Evolutionary conservation across 2,329 filamentous ascomycete genomes (phyloP).

Genomic region (Paraphoma chrysanthemicola): DNA sequence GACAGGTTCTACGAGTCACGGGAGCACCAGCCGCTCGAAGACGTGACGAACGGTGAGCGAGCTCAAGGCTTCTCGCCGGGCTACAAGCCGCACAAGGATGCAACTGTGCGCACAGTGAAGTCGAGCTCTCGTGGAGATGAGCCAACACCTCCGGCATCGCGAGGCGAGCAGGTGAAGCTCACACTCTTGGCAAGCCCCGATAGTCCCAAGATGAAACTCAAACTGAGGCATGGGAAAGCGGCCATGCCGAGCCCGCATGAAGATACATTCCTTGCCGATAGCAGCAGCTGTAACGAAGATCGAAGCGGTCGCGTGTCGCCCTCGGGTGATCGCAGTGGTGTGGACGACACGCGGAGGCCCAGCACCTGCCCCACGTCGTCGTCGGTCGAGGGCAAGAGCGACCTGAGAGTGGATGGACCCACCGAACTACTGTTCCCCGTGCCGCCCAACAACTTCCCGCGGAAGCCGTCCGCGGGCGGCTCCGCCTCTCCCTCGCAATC

Average conservation of each 20-base stretch:
- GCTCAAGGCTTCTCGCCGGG: slow-evolving; percentile 74
- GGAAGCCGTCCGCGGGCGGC: slow-evolving; percentile 13
- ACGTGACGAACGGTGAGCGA: slow-evolving; percentile 44
- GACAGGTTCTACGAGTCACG: slow-evolving; percentile 36
- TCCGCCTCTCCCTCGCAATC: slow-evolving; percentile 29
- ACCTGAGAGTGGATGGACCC: slow-evolving; percentile 28
- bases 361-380: slow-evolving; percentile 39
- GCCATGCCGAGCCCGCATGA: slow-evolving; percentile 39
- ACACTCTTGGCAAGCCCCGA: slow-evolving; percentile 27
- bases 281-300: slow-evolving; percentile 59
- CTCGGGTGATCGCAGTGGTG: slow-evolving; percentile 30
- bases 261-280: slow-evolving; percentile 61
- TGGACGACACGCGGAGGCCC: slow-evolving; percentile 38
- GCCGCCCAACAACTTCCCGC: slow-evolving; percentile 23
- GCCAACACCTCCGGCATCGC: slow-evolving; percentile 30
- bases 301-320: slow-evolving; percentile 45
- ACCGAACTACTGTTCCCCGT: slow-evolving; percentile 24
- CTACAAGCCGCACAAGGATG: slow-evolving; percentile 75
- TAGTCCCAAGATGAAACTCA: slow-evolving; percentile 51
- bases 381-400: slow-evolving; percentile 31
- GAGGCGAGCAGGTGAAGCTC: slow-evolving; percentile 34
- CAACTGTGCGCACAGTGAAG: slow-evolving; percentile 72
- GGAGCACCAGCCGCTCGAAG: slow-evolving; percentile 32
- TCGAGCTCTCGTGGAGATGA: slow-evolving; percentile 50
- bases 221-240: slow-evolving; percentile 44